These are phyloP conservation scores for Malassezia psittaci DNA, from an alignment of 1,284 basidiomycete species.

Conservation along the genomic window DNA sequence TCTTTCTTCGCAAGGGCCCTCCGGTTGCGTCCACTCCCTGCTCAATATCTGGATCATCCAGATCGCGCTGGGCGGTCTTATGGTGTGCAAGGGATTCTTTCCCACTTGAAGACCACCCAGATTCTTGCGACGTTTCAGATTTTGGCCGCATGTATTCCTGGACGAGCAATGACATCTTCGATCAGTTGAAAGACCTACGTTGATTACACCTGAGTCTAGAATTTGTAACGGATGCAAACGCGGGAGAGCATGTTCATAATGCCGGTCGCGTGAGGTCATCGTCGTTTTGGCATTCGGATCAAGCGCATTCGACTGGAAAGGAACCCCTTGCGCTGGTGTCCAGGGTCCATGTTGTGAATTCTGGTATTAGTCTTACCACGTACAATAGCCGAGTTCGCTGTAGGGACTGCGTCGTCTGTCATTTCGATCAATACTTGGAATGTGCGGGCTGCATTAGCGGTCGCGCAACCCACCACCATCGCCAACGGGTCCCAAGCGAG, in stretches of 20 bases:
- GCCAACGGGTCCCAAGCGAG: neutral
- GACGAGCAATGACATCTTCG: constrained; percentile 5
- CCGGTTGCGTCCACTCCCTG: neutral
- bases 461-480: neutral
- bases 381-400: neutral
- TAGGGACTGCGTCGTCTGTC: neutral
- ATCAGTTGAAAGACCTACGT: constrained; percentile 2
- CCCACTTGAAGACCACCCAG: too few relatives aligned
- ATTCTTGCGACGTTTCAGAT: too few relatives aligned
- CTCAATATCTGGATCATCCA: constrained; percentile 13
- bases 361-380: neutral
- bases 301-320: neutral
- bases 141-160: neutral
- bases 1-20: constrained; percentile 1
- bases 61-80: constrained; percentile 3
- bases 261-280: neutral
- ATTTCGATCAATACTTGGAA: constrained; percentile 11
- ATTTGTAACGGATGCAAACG: constrained; percentile 10
- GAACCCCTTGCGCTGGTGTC: constrained; percentile 3
- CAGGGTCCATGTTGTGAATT: constrained; percentile 3
- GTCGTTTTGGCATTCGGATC: neutral
- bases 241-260: neutral
- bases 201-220: constrained; percentile 14
- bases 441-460: constrained; percentile 3
- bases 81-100: too few relatives aligned